Conservation (phyloP, 1,284 basidiomycete species). For the Testicularia cyperi region DNA sequence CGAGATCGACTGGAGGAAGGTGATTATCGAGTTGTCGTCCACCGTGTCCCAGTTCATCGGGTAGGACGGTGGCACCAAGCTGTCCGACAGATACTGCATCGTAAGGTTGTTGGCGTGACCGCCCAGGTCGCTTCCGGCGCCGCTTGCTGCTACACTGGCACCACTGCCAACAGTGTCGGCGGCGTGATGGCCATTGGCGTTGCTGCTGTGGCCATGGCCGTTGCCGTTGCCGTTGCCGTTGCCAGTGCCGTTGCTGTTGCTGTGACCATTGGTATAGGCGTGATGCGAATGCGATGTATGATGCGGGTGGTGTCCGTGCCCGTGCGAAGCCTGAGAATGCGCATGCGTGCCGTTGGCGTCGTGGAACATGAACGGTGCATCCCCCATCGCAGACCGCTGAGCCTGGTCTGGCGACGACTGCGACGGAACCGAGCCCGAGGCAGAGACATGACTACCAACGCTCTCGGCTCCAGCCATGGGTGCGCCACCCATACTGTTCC, state of each 20-base stretch:
- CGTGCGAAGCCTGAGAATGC: no score
- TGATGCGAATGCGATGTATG: no score
- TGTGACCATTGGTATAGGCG: no score
- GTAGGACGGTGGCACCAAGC: constrained; percentile 32
- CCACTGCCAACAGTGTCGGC: no score
- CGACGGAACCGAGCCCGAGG: constrained; percentile 22
- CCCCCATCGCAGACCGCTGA: constrained; percentile 3
- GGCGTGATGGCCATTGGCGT: background rate
- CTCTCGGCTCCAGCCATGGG: no score
- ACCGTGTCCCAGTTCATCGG: constrained; percentile 40
- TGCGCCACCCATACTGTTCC: constrained; percentile 4
- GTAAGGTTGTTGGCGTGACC: constrained; percentile 11
- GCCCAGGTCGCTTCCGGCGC: constrained; percentile 2
- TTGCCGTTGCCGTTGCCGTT: background rate
- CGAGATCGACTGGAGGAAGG: constrained; percentile 31
- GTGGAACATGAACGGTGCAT: constrained; percentile 9
- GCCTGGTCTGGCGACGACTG: constrained; percentile 10
- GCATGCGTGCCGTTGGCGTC: no score
- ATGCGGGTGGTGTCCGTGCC: background rate
- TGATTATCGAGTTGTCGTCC: constrained; percentile 43
- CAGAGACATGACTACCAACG: constrained; percentile 12
- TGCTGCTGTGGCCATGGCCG: constrained; percentile 6
- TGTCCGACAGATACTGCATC: constrained; percentile 27
- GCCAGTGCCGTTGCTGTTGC: no score
- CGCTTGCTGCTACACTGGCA: no score